Evolutionary conservation across 1,284 basidiomycete species (phyloP).

Genomic region (Somion occarium): DNA sequence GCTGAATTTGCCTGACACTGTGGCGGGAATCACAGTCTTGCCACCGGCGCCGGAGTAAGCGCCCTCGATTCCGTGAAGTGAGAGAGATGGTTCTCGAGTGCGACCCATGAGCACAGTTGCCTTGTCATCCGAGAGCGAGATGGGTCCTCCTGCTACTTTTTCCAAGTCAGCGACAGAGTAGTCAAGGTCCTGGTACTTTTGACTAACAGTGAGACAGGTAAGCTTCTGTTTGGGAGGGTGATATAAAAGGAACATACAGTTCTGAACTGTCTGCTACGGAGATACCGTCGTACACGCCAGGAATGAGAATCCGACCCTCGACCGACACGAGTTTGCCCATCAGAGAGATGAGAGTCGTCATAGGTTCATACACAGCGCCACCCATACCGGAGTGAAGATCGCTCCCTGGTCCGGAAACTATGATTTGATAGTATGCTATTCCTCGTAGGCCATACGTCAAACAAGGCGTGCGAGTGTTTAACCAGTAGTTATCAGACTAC

Average conservation of each 20-base stretch:
- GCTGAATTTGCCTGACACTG: conserved; percentile 91
- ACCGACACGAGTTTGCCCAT: conserved; percentile 88
- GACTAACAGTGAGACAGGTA: background rate
- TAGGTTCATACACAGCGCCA: conserved; percentile 84
- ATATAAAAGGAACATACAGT: conserved; percentile 36
- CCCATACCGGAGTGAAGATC: conserved; percentile 94
- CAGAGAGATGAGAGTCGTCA: conserved; percentile 75
- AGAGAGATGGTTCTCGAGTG: conserved; percentile 86
- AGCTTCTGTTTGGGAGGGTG: background rate
- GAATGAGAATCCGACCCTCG: conserved; percentile 83
- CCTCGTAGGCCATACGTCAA: conserved; percentile 84
- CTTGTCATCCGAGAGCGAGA: conserved; percentile 80
- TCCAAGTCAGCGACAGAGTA: conserved; percentile 78
- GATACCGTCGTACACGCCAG: conserved; percentile 90
- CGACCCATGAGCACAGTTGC: conserved; percentile 86
- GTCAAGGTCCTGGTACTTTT: conserved; percentile 66
- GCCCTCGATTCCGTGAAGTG: conserved; percentile 95
- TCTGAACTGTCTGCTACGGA: conserved; percentile 76
- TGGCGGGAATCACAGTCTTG: conserved; percentile 95
- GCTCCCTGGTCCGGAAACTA: conserved; percentile 78
- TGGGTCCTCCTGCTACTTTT: conserved; percentile 71
- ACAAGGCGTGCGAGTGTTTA: conserved; percentile 74
- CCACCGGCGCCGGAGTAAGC: conserved; percentile 87
- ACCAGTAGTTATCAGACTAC: conserved; percentile 86
- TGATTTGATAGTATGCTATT: conserved; percentile 85